A percentile compares a stretch with the other conserved stretches of the same genome.
phyloP scores from a whole-genome alignment of 164 flowering plant genomes.

The Magnolia changhungtana region DNA sequence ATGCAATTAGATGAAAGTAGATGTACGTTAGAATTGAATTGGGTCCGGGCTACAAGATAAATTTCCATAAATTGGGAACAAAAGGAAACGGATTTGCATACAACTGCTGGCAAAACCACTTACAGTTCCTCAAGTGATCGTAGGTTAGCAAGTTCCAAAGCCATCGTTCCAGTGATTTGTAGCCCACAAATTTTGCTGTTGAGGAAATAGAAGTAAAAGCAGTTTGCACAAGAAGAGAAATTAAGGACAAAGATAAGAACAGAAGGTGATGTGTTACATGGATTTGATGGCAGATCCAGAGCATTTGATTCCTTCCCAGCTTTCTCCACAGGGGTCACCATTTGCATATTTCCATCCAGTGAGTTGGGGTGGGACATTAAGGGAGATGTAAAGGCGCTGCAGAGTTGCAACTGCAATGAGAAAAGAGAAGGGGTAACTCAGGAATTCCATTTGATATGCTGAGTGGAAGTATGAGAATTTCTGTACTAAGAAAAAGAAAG shows the following conservation, averaged over 20 bases:
- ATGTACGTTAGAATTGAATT: too few relatives aligned
- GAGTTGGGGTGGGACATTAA: conserved; percentile 54
- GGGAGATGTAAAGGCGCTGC: conserved; percentile 47
- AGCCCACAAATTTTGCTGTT: conserved; percentile 57
- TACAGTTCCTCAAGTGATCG: conserved; percentile 58
- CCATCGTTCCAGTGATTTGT: conserved; percentile 50
- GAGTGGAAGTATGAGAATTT: too few relatives aligned
- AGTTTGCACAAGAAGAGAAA: neutral
- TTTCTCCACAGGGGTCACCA: conserved; percentile 79
- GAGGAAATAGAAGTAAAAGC: neutral
- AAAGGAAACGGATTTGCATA: neutral
- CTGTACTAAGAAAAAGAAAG: too few relatives aligned
- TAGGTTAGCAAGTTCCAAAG: conserved; percentile 49
- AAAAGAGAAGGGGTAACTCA: neutral
- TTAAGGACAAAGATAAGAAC: neutral
- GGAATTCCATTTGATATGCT: too few relatives aligned
- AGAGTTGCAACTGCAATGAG: conserved; percentile 53
- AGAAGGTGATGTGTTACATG: conserved; percentile 38
- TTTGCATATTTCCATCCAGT: conserved; percentile 53
- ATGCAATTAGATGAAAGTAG: neutral
- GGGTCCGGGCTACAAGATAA: too few relatives aligned
- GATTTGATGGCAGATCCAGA: conserved; percentile 49
- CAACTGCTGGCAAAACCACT: conserved; percentile 19
- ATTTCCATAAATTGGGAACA: too few relatives aligned
- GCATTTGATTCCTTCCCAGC: conserved; percentile 78